Evolutionary conservation across 305 asterid genomes (phyloP).

Genomic region (Rubia balearica): DNA sequence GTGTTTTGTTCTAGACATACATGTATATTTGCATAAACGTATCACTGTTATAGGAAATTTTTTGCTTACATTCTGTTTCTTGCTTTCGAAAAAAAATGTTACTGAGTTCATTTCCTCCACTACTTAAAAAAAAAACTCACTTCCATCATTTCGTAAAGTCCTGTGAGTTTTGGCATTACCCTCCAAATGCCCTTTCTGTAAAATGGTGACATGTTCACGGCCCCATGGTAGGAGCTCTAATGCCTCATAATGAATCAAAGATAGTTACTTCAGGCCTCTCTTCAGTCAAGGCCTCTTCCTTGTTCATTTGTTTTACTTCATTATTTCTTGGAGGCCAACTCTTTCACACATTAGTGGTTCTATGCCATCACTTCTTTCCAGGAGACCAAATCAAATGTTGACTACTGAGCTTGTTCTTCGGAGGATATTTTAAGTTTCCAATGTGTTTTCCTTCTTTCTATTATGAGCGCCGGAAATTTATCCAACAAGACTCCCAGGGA

Average conservation of each 20-base stretch:
- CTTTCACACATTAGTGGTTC: too few species aligned
- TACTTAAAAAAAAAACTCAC: conserved; percentile 1
- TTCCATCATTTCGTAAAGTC: conserved; percentile 6
- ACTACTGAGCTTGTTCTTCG: too few species aligned
- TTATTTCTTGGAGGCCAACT: too few species aligned
- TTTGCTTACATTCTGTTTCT: not conserved
- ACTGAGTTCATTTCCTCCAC: conserved; percentile 7
- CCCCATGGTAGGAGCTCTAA: conserved; percentile 17
- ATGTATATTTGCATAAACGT: not conserved
- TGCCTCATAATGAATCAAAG: conserved; percentile 13
- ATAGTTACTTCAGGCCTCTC: conserved; percentile 16
- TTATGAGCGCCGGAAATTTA: too few species aligned
- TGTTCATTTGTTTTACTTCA: too few species aligned
- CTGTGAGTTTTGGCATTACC: conserved; percentile 20
- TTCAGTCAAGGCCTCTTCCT: too few species aligned
- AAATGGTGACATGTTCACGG: conserved; percentile 11
- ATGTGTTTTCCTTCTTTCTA: too few species aligned
- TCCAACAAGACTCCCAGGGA: too few species aligned
- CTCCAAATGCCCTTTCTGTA: conserved; percentile 16
- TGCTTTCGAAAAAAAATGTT: conserved; percentile 6
- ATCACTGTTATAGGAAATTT: not conserved
- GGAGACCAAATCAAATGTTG: too few species aligned
- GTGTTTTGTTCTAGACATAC: not conserved
- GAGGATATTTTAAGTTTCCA: too few species aligned
- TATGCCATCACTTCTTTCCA: too few species aligned